Conservation (phyloP, 2,329 filamentous ascomycete genomes). For the Trichoderma semiorbis region DNA sequence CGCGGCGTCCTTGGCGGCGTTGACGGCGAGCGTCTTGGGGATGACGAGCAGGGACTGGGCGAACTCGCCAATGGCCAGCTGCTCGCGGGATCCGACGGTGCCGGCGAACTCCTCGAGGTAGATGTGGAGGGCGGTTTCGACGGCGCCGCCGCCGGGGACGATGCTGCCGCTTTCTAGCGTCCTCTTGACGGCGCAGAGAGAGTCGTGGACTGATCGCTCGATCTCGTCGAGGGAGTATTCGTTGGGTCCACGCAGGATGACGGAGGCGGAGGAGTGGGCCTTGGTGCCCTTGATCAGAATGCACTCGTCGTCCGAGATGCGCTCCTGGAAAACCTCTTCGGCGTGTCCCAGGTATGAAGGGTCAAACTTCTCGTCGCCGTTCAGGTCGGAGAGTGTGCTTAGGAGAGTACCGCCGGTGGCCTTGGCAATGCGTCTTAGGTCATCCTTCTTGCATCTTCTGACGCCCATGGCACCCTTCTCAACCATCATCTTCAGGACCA, state of each 20-base stretch:
- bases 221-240: conserved; percentile 98
- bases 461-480: conserved; percentile 96
- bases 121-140: conserved; percentile 98
- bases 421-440: conserved; percentile 90
- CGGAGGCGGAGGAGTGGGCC: conserved; percentile 86
- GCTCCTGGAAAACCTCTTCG: conserved; percentile 96
- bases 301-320: conserved; percentile 98
- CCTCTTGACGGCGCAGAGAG: conserved; percentile 92
- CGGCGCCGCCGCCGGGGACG: conserved; percentile 91
- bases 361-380: conserved; percentile 96
- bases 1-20: conserved; percentile 93
- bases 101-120: conserved; percentile 98
- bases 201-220: conserved; percentile 98
- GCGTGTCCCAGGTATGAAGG: conserved; percentile 83
- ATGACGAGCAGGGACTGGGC: conserved; percentile 91
- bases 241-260: conserved; percentile 92
- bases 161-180: conserved; percentile 96
- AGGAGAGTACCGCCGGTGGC: conserved; percentile 92
- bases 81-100: conserved; percentile 93
- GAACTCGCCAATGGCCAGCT: conserved; percentile 96
- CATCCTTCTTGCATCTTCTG: conserved; percentile 96
- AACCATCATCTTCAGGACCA: conserved; percentile 90
- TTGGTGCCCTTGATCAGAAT: conserved; percentile 97
- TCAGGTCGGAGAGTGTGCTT: conserved; percentile 90
- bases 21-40: conserved; percentile 93